A percentile compares a stretch with the other conserved stretches of the same genome.
Evolutionary conservation across 2,329 filamentous ascomycete genomes (phyloP).

Genomic region (Aspergillus sp.): DNA sequence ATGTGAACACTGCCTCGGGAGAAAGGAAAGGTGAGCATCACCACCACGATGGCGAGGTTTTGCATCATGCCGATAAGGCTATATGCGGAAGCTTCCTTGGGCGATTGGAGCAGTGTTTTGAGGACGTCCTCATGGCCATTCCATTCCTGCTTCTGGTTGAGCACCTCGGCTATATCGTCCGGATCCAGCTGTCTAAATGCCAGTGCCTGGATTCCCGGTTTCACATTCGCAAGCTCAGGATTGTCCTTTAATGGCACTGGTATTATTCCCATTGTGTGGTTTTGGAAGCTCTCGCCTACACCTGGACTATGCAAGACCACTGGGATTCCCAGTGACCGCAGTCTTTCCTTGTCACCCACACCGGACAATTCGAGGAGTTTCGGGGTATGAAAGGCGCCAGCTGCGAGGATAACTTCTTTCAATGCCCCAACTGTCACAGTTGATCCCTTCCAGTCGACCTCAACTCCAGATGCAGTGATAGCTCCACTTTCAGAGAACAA

Average conservation of each 20-base stretch:
- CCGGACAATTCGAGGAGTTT: conserved; percentile 62
- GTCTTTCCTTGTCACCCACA: conserved; percentile 47
- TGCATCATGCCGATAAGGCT: not conserved
- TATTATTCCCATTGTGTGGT: not conserved
- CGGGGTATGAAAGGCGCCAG: conserved; percentile 58
- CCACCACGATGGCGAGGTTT: not conserved
- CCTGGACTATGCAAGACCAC: not conserved
- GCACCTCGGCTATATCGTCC: not conserved
- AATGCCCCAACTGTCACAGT: conserved; percentile 31
- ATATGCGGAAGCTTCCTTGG: not conserved
- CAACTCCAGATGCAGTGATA: not conserved
- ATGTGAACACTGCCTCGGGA: not conserved
- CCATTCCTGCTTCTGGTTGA: not conserved
- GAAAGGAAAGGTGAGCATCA: not conserved
- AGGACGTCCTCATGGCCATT: not conserved
- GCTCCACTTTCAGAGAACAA: not conserved
- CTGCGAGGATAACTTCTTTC: conserved; percentile 60
- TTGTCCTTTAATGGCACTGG: not conserved
- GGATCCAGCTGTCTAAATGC: not conserved
- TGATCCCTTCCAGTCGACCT: not conserved
- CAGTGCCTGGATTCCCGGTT: not conserved
- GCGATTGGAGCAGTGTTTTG: not conserved
- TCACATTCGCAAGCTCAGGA: not conserved
- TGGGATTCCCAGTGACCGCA: not conserved
- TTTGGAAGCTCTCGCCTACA: not conserved